Conservation (phyloP, 176 grass and related monocot species). For the Ensete glaucum region DNA sequence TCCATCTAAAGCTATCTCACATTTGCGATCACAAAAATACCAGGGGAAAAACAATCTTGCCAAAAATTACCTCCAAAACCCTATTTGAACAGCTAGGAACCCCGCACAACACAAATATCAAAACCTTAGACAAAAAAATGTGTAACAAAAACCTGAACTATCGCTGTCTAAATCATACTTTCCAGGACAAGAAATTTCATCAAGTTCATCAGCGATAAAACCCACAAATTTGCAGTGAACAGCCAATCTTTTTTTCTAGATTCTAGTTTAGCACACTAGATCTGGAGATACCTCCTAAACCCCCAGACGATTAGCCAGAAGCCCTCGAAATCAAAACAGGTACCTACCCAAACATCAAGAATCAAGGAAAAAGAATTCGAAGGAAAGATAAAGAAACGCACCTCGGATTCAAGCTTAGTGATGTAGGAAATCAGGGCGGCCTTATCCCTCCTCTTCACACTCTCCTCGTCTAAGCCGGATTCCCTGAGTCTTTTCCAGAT, state of each 20-base stretch:
- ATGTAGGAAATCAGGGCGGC: constrained; percentile 61
- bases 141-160: not conserved
- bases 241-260: not conserved
- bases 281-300: not conserved
- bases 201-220: not conserved
- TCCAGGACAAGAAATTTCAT: not conserved
- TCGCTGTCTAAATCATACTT: not conserved
- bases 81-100: not conserved
- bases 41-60: too few relatives aligned
- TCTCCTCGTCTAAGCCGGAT: constrained; percentile 77
- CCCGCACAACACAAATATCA: not conserved
- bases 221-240: not conserved
- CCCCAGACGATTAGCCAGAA: not conserved
- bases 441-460: constrained; percentile 67
- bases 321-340: not conserved
- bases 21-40: too few relatives aligned
- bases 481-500: constrained; percentile 77
- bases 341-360: not conserved
- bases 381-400: constrained; percentile 15
- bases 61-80: not conserved
- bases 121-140: not conserved
- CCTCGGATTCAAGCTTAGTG: constrained; percentile 65
- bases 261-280: not conserved
- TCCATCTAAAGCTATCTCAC: too few relatives aligned
- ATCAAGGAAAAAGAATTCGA: not conserved